Evolutionary conservation across 2,329 filamentous ascomycete genomes (phyloP).

Genomic region (Trichophyton simii): DNA sequence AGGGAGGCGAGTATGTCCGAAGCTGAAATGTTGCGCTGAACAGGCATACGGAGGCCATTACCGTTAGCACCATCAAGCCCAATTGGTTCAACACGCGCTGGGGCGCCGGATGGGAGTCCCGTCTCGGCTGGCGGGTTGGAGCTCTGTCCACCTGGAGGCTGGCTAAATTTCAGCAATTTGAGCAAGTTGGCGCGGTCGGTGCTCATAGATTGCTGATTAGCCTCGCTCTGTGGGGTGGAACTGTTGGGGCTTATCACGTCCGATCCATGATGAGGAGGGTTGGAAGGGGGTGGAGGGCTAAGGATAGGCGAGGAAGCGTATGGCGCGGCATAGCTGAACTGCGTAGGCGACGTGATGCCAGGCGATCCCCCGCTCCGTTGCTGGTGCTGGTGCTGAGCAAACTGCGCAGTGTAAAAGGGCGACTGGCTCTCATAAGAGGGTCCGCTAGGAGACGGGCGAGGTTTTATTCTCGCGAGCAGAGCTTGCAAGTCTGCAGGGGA

Average conservation of each 20-base stretch:
- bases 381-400: slow-evolving; percentile 20
- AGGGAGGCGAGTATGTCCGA: slow-evolving; percentile 47
- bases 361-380: slow-evolving; percentile 23
- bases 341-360: slow-evolving; percentile 21
- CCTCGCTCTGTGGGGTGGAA: slow-evolving; percentile 32
- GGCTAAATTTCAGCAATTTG: slow-evolving; percentile 53
- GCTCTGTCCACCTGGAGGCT: slow-evolving; percentile 24
- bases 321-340: slow-evolving; percentile 40
- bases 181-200: slow-evolving; percentile 46
- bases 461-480: slow-evolving; percentile 35
- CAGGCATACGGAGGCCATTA: slow-evolving; percentile 17
- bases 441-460: slow-evolving; percentile 27
- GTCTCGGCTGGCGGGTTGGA: slow-evolving; percentile 13
- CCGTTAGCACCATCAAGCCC: slow-evolving; percentile 10
- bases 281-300: slow-evolving; percentile 42
- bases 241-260: slow-evolving; percentile 47
- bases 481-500: slow-evolving; percentile 35
- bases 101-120: slow-evolving; percentile 6
- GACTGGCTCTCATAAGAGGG: slow-evolving; percentile 15
- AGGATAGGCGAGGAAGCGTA: slow-evolving; percentile 47
- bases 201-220: slow-evolving; percentile 31
- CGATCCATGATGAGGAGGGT: slow-evolving; percentile 45
- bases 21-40: slow-evolving; percentile 35
- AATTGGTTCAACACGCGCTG: slow-evolving; percentile 21
- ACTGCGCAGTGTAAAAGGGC: slow-evolving; percentile 12